Evolutionary conservation across 371 early-diverging fungal species (phyloP), one percentile per base, ranked within the genome.

Genomic region (Mucor circinelloides): DNA sequence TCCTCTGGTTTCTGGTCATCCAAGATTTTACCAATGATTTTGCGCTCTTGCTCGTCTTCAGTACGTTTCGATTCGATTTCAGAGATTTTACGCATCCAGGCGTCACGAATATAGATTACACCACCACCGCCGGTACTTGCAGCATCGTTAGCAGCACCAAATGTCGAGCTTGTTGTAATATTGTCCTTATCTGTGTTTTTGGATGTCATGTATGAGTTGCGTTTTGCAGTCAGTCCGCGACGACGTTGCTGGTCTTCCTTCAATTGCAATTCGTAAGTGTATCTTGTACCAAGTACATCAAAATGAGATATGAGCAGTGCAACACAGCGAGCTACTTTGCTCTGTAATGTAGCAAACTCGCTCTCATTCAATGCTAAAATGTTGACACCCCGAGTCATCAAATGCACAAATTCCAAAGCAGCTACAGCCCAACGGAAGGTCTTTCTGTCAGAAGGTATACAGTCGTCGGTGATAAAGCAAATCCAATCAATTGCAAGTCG

Each of bases 381-480:
- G 30, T 89, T 88, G 60, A 86, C 87, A 54, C 91, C 91, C n/a
- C 89, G 85, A 58, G 92, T 91, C 80, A 91, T 88, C 19, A 85
- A 75, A 88, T 93, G 91, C 2, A 93, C 91, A 73, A 93, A 93
- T 71, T 94, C 93, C 2, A 96, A 84, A 1, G 95, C 95, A 54
- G 88, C 81, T 42, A 96, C 91, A 4, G 92, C 92, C 96, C 96
- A 96, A 25, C 93, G 87, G 80, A 94, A 93, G 0, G 95, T 96
- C 70, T 91, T 92, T 23, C 89, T 81, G 57, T 93, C 93, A 15
- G 87, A 87, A 0, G 90, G 91, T 50, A 86, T 85, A 70, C 93
- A 94, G 63, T 93, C 93, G 58, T 90, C 90, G 32, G 85, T 86
- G 34, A 91, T 87, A 64, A 96, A 96, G 61, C 88, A 90, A 50